Conservation (phyloP, 2,329 filamentous ascomycete genomes). For the Spiromastix sp. region DNA sequence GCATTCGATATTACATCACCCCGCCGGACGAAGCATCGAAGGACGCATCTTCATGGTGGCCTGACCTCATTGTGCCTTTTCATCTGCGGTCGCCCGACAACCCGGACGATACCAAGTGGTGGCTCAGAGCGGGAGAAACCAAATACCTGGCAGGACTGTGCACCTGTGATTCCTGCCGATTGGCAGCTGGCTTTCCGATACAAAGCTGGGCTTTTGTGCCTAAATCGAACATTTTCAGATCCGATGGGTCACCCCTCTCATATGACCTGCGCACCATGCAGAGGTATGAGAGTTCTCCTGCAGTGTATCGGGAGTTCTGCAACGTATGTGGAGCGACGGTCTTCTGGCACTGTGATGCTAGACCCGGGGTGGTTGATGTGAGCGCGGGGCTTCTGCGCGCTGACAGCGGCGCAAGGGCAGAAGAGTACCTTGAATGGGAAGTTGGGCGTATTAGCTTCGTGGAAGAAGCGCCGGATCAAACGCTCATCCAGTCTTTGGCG, state of each 20-base stretch:
- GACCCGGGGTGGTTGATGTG: constrained; percentile 51
- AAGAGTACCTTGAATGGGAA: constrained; percentile 54
- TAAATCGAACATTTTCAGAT: constrained; percentile 44
- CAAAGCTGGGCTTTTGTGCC: constrained; percentile 58
- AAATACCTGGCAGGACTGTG: constrained; percentile 53
- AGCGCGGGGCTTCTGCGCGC: constrained; percentile 49
- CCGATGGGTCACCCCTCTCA: constrained; percentile 22
- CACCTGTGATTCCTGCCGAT: constrained; percentile 52
- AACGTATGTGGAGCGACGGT: constrained; percentile 51
- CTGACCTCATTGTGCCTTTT: constrained; percentile 45
- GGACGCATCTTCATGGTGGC: constrained; percentile 37
- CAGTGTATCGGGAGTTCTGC: constrained; percentile 53
- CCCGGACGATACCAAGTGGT: constrained; percentile 46
- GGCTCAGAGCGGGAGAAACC: constrained; percentile 37
- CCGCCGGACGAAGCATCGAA: constrained; percentile 41
- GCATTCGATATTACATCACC: constrained; percentile 47
- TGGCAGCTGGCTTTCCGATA: constrained; percentile 51
- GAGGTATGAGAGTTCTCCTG: constrained; percentile 43
- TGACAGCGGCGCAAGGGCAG: constrained; percentile 43
- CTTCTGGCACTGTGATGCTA: constrained; percentile 49
- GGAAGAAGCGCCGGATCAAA: constrained; percentile 39
- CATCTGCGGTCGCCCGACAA: constrained; percentile 33
- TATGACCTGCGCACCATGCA: constrained; percentile 37
- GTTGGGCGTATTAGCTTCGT: constrained; percentile 47
- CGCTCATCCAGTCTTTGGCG: constrained; percentile 20